Conservation (phyloP, 2,329 filamentous ascomycete genomes). For the Aspergillus sp. region DNA sequence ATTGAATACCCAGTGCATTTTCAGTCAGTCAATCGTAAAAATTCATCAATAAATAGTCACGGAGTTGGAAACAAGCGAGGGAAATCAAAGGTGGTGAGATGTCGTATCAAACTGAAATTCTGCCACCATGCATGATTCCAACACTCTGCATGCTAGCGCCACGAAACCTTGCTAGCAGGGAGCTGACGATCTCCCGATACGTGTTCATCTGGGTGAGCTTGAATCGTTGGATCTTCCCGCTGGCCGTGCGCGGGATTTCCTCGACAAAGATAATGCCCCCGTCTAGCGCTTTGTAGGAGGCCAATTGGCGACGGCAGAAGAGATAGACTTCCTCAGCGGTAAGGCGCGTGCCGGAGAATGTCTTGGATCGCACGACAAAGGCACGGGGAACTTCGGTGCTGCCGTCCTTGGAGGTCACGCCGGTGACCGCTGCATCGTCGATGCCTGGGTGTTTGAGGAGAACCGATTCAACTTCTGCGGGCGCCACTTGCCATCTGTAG, state of each 20-base stretch:
- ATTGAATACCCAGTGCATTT: not conserved
- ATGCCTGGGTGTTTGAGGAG: constrained; percentile 47
- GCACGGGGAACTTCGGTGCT: constrained; percentile 44
- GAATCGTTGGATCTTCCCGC: constrained; percentile 51
- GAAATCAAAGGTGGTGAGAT: not conserved
- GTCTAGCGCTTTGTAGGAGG: constrained; percentile 50
- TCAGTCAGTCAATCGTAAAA: not conserved
- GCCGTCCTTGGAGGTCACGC: constrained; percentile 38
- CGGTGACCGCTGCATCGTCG: constrained; percentile 48
- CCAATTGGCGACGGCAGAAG: constrained; percentile 42
- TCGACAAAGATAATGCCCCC: constrained; percentile 51
- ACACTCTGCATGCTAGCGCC: constrained; percentile 23
- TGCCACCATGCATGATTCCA: constrained; percentile 24
- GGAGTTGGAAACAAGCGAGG: not conserved
- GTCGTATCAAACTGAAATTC: constrained; percentile 20
- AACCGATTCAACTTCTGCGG: constrained; percentile 49
- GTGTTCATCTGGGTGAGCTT: constrained; percentile 41
- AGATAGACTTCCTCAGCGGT: constrained; percentile 45
- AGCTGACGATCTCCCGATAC: constrained; percentile 38
- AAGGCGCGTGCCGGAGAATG: constrained; percentile 22
- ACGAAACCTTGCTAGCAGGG: constrained; percentile 27
- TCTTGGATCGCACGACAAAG: constrained; percentile 44
- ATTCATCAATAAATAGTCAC: not conserved
- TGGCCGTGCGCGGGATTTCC: constrained; percentile 49
- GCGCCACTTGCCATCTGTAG: constrained; percentile 48